A percentile compares a stretch with the other conserved stretches of the same genome.
These are phyloP conservation scores for Parsonsia alboflavescens DNA, from an alignment of 257 asterid genomes.

Conservation along the genomic window DNA sequence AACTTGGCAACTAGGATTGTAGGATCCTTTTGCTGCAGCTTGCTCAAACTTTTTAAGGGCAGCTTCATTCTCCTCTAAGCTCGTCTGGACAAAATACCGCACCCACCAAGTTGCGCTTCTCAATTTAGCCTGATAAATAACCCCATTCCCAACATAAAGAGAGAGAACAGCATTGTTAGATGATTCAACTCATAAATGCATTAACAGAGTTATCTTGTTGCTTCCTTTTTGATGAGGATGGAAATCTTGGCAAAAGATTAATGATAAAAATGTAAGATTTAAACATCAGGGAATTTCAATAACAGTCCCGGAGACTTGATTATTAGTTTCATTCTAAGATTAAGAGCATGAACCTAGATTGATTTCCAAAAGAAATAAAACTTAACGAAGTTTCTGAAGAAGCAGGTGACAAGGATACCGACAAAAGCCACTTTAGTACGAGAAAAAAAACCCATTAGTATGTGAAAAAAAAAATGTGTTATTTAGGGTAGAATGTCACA, in stretches of 20 bases:
- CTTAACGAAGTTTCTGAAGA: too few species aligned
- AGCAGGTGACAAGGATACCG: too few species aligned
- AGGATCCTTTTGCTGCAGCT: slow-evolving; percentile 49
- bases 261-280: background rate
- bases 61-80: slow-evolving; percentile 71
- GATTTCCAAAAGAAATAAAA: too few species aligned
- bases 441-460: background rate
- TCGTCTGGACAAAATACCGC: slow-evolving; percentile 56
- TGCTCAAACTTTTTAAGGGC: slow-evolving; percentile 56
- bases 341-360: background rate
- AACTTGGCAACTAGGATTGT: slow-evolving; percentile 55
- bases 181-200: background rate
- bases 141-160: background rate
- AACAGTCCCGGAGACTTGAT: background rate
- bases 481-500: background rate
- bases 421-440: too few species aligned
- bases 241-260: background rate
- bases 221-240: background rate
- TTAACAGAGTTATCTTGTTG: background rate
- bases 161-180: background rate
- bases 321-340: background rate
- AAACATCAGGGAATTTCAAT: background rate
- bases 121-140: slow-evolving; percentile 41
- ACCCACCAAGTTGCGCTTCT: slow-evolving; percentile 77
- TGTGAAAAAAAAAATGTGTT: background rate